phyloP scores from a whole-genome alignment of 208 protist species.

The Angomonas deanei region DNA sequence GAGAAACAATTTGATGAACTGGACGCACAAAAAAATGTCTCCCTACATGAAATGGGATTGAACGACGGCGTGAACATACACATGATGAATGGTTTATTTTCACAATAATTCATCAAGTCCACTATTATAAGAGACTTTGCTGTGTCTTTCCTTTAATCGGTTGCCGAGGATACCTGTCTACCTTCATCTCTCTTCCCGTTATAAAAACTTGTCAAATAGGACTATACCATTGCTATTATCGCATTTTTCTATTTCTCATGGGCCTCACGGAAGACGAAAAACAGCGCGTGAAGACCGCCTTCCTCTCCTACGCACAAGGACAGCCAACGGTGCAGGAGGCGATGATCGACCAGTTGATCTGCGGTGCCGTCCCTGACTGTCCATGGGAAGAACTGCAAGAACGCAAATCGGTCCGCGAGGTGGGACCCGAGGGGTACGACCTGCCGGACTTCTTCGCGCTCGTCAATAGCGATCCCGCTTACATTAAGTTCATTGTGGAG shows the following conservation, averaged over 20 bases:
- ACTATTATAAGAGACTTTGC: too few species aligned
- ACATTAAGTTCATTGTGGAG: slow-evolving; percentile 64
- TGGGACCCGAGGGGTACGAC: slow-evolving; percentile 59
- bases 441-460: slow-evolving; percentile 74
- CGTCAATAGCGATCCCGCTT: slow-evolving; percentile 60
- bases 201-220: background rate
- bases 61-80: too few species aligned
- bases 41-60: slow-evolving; percentile 79
- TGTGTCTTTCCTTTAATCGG: too few species aligned
- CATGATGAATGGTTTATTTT: background rate
- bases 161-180: too few species aligned
- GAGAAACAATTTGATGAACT: slow-evolving; percentile 57
- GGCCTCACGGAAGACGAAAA: slow-evolving; percentile 58
- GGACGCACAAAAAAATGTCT: slow-evolving; percentile 66
- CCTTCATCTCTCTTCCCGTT: background rate
- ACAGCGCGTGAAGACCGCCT: slow-evolving; percentile 86
- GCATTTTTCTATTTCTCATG: background rate
- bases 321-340: slow-evolving; percentile 64
- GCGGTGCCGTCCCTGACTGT: slow-evolving; percentile 75
- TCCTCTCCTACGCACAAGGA: slow-evolving; percentile 82
- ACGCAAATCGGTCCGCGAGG: slow-evolving; percentile 51
- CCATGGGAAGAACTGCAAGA: slow-evolving; percentile 81
- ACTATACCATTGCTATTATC: background rate
- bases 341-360: slow-evolving; percentile 89
- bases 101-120: too few species aligned